A percentile compares a stretch with the other conserved stretches of the same genome.
Evolutionary conservation across 345 rosid species (phyloP).

Genomic region (Barbarea vulgaris): DNA sequence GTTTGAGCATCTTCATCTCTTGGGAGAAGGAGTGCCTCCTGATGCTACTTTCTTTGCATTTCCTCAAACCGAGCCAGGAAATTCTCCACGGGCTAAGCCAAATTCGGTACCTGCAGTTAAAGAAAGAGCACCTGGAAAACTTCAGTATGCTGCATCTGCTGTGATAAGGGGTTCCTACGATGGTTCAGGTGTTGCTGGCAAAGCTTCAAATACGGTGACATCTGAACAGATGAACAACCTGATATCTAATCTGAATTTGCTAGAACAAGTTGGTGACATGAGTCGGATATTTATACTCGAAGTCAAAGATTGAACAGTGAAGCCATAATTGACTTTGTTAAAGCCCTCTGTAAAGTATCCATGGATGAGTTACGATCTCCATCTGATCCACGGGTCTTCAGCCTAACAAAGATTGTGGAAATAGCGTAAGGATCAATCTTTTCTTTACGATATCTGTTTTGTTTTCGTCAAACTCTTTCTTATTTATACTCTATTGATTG

Average conservation of each 20-base stretch:
- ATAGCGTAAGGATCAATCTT: constrained; percentile 71
- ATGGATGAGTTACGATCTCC: constrained; percentile 91
- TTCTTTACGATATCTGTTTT: constrained; percentile 2
- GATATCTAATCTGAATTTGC: constrained; percentile 90
- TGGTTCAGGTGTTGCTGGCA: constrained; percentile 85
- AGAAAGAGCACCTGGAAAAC: constrained; percentile 87
- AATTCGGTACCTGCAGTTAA: constrained; percentile 74
- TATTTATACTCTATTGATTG: constrained; percentile 20
- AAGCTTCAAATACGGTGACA: constrained; percentile 72
- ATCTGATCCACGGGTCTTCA: constrained; percentile 92
- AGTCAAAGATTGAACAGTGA: constrained; percentile 93
- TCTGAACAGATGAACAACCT: constrained; percentile 90
- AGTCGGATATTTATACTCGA: constrained; percentile 82
- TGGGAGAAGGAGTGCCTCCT: constrained; percentile 99
- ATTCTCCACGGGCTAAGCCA: constrained; percentile 77
- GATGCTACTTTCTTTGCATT: constrained; percentile 96
- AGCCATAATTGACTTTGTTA: constrained; percentile 89
- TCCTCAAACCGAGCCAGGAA: constrained; percentile 83
- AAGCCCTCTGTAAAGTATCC: constrained; percentile 95
- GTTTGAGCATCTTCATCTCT: constrained; percentile 96
- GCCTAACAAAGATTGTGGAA: constrained; percentile 94
- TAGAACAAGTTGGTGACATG: constrained; percentile 98
- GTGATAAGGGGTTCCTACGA: constrained; percentile 98
- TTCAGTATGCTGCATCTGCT: constrained; percentile 84
- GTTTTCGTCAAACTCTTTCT: constrained; percentile 10